Evolutionary conservation across 163 green algal species (phyloP), one percentile per base, ranked within the genome.

Genomic region (Prototheca cutis): DNA sequence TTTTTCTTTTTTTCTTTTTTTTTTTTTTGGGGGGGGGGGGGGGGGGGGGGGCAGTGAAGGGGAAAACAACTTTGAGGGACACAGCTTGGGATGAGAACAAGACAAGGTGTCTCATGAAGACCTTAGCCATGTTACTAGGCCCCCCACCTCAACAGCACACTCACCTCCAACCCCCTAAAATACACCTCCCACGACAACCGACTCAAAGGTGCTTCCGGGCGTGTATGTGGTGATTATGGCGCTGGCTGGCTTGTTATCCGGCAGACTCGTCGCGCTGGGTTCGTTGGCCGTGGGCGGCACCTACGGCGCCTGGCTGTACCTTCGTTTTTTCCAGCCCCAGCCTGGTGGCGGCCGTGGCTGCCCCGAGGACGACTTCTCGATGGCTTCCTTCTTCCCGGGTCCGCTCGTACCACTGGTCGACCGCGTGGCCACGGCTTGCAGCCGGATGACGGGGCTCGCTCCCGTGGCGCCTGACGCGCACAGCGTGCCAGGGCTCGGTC

Each of bases 251-350:
- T 15, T 74, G 15, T 4, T 73, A 24, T 55, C 53, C 19, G 57
- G 36, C 42, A 40, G 48, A 3, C 23, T 83, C 2, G 54, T 62
- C 24, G 62, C 60, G 3, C 33, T 85, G 28, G 66, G n/a, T n/a
- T n/a, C 76, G 15, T 84, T 83, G 48, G 63, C 73, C 2, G 8
- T 77, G 1, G 72, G 66, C 33, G 85, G 80, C 25, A 75, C 74
- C 2, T 91, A 89, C 68, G 54, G 56, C 2, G 63, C 74, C 24
- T 95, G 87, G 87, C 21, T 91, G 19, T 95, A 95, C 72, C 75
- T 95, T 4, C 78, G 87, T 5, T 94, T 88, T 70, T 83, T 90
- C 51, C 85, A 93, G 60, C 55, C 30, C 17, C 17, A 17, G 17
- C 28, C 32, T 13, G 47, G 48, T 21, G 57, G 57, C n/a, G 33